phyloP scores from a whole-genome alignment of 2,329 filamentous ascomycete species.

The Sclerotinia trifoliorum region DNA sequence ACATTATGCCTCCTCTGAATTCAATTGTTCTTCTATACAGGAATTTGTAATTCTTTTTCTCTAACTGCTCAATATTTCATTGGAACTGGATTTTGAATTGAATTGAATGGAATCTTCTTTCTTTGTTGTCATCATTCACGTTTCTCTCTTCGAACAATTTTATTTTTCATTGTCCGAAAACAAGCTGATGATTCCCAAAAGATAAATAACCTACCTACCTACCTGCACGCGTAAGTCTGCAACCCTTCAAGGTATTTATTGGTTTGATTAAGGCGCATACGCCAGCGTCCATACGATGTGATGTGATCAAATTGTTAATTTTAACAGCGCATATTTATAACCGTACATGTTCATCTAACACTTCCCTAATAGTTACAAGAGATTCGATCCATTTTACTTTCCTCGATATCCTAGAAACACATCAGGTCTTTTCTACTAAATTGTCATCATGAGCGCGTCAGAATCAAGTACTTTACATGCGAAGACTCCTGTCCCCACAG shows the following conservation, averaged over 20 bases:
- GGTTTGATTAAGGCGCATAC: conserved; percentile 32
- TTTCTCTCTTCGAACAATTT: neutral
- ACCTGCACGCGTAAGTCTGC: conserved; percentile 31
- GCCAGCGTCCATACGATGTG: neutral
- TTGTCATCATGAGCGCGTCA: conserved; percentile 36
- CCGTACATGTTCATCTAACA: conserved; percentile 19
- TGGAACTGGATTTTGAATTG: too few species aligned
- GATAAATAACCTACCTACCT: neutral
- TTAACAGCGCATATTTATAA: conserved; percentile 24
- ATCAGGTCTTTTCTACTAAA: neutral
- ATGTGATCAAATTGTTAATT: conserved; percentile 21
- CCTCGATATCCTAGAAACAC: neutral
- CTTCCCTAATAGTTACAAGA: conserved; percentile 3
- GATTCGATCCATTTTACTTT: neutral
- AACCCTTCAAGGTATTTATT: conserved; percentile 23
- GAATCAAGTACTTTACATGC: conserved; percentile 36
- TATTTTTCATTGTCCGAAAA: conserved; percentile 2
- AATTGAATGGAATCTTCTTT: neutral
- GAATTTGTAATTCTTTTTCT: neutral
- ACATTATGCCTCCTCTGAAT: neutral
- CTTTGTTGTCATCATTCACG: neutral
- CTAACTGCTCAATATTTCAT: neutral
- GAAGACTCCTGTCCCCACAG: conserved; percentile 33
- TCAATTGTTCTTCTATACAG: neutral
- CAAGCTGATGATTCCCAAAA: conserved; percentile 17